These are phyloP conservation scores for Cornus suecica DNA, from an alignment of 148 eudicot species.

Conservation along the genomic window DNA sequence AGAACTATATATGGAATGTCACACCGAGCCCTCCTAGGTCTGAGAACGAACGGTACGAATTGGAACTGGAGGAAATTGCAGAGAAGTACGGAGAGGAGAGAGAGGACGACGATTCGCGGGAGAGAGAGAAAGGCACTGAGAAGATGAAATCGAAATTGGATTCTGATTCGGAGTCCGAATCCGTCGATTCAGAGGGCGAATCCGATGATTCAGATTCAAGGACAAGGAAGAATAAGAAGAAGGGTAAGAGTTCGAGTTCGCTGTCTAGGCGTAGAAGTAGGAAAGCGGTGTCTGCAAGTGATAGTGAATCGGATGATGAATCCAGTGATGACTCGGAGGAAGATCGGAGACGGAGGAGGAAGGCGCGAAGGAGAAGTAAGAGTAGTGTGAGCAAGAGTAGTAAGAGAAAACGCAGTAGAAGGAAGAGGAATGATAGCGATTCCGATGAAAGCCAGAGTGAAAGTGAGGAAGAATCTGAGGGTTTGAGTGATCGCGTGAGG, in stretches of 20 bases:
- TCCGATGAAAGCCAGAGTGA: slow-evolving; percentile 14
- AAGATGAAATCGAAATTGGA: slow-evolving; percentile 4
- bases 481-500: slow-evolving; percentile 15
- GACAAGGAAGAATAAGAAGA: slow-evolving; percentile 40
- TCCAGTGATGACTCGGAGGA: slow-evolving; percentile 43
- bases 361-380: slow-evolving; percentile 26
- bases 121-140: slow-evolving; percentile 4
- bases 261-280: slow-evolving; percentile 39
- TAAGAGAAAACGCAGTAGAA: slow-evolving; percentile 32
- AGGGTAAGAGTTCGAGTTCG: slow-evolving; percentile 32
- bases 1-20: slow-evolving; percentile 55
- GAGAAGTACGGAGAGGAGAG: slow-evolving; percentile 27
- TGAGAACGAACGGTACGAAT: slow-evolving; percentile 37
- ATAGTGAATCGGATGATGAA: slow-evolving; percentile 37
- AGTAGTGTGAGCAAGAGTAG: slow-evolving; percentile 32
- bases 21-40: slow-evolving; percentile 85
- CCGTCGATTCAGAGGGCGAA: slow-evolving; percentile 22
- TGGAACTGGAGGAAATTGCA: slow-evolving; percentile 21
- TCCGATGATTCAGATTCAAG: slow-evolving; percentile 35
- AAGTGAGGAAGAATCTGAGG: slow-evolving; percentile 34
- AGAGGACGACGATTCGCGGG: slow-evolving; percentile 14
- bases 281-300: slow-evolving; percentile 29
- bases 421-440: slow-evolving; percentile 26
- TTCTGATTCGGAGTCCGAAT: background rate
- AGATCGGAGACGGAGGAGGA: slow-evolving; percentile 37